Evolutionary conservation across 768 basidiomycete genomes (phyloP).

Genomic region (Tricholoma sp.): DNA sequence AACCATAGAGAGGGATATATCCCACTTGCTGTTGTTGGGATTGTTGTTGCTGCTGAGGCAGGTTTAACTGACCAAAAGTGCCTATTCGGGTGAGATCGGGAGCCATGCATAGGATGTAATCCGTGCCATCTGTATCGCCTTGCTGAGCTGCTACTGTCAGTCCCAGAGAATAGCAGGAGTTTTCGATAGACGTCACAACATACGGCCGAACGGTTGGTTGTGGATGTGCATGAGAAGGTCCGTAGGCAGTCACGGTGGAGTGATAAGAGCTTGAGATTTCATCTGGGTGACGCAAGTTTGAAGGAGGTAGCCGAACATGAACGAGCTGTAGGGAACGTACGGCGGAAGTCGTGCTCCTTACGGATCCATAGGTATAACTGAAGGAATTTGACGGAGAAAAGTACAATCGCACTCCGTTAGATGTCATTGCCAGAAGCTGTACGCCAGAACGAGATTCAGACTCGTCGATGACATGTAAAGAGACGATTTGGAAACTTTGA

Average conservation of each 20-base stretch:
- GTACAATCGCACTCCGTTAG: constrained; percentile 80
- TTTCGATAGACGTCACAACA: constrained; percentile 53
- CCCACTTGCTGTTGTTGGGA: constrained; percentile 21
- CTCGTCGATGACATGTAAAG: constrained; percentile 63
- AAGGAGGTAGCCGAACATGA: constrained; percentile 77
- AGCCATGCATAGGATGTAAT: constrained; percentile 69
- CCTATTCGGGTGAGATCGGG: constrained; percentile 75
- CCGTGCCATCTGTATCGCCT: constrained; percentile 67
- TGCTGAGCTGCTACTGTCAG: constrained; percentile 66
- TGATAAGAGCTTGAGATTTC: constrained; percentile 52
- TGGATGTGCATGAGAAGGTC: constrained; percentile 37
- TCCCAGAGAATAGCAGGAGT: constrained; percentile 61
- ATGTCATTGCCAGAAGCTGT: constrained; percentile 77
- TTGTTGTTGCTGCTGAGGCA: constrained; percentile 35
- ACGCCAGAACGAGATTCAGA: constrained; percentile 64
- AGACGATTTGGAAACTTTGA: constrained; percentile 63
- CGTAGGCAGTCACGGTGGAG: constrained; percentile 44
- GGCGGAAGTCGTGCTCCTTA: constrained; percentile 21
- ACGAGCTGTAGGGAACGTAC: constrained; percentile 54
- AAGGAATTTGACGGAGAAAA: constrained; percentile 57
- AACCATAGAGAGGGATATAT: constrained; percentile 28
- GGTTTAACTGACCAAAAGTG: constrained; percentile 58
- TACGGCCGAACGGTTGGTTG: constrained; percentile 52
- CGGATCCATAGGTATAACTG: constrained; percentile 43
- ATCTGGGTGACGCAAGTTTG: constrained; percentile 73